phyloP scores from a whole-genome alignment of 2,329 filamentous ascomycete genomes.

The Penicillium sp. region DNA sequence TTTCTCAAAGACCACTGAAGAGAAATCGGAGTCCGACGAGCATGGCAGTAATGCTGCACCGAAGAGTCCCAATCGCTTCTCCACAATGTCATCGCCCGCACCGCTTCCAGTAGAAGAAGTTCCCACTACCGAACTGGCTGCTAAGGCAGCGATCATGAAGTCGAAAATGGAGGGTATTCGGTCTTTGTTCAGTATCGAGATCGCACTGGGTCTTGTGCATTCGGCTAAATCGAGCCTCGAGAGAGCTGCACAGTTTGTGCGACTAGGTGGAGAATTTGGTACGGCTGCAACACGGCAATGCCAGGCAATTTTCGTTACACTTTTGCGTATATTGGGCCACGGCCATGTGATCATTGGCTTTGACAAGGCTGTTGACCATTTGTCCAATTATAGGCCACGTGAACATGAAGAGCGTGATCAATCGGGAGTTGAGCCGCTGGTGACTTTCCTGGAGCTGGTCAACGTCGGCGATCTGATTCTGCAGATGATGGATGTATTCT shows the following conservation, averaged over 20 bases:
- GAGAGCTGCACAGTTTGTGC: slow-evolving; percentile 79
- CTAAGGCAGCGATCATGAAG: slow-evolving; percentile 97
- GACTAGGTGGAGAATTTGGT: slow-evolving; percentile 77
- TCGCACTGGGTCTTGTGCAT: slow-evolving; percentile 88
- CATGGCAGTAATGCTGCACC: slow-evolving; percentile 23
- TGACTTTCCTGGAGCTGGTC: slow-evolving; percentile 95
- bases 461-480: slow-evolving; percentile 98
- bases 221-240: slow-evolving; percentile 86
- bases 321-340: slow-evolving; percentile 82
- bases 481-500: slow-evolving; percentile 99
- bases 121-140: slow-evolving; percentile 88
- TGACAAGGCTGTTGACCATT: slow-evolving; percentile 86
- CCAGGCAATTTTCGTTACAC: slow-evolving; percentile 80
- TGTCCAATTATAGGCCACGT: slow-evolving; percentile 88
- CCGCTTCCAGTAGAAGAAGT: slow-evolving; percentile 61
- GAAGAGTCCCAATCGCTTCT: slow-evolving; percentile 42
- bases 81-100: slow-evolving; percentile 40
- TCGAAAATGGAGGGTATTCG: slow-evolving; percentile 92
- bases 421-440: slow-evolving; percentile 81
- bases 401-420: slow-evolving; percentile 68
- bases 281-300: slow-evolving; percentile 87
- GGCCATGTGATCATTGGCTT: slow-evolving; percentile 92
- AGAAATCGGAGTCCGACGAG: slow-evolving; percentile 30
- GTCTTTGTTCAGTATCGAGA: slow-evolving; percentile 93
- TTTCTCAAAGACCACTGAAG: slow-evolving; percentile 60